phyloP scores from a whole-genome alignment of 108 stramenopile species.

The Nannochloropsis oceanica region DNA sequence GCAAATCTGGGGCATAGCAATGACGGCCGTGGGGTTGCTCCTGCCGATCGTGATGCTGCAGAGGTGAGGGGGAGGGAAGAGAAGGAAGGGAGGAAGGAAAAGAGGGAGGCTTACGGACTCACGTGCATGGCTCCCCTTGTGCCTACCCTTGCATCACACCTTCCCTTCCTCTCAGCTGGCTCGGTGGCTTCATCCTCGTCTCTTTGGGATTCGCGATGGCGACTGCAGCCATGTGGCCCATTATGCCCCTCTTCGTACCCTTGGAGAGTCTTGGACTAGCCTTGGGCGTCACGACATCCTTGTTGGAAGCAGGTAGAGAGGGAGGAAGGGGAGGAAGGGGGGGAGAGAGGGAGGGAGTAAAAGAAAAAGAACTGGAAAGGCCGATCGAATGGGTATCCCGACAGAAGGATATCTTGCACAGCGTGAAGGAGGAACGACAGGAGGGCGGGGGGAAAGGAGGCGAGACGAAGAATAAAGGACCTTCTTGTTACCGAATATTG shows the following conservation, averaged over 20 bases:
- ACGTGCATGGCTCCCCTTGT: neutral
- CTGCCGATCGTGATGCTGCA: neutral
- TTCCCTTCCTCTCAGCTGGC: neutral
- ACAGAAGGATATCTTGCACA: too few species aligned
- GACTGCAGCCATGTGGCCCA: neutral
- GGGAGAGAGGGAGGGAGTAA: neutral
- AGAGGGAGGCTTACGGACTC: neutral
- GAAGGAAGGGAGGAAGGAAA: neutral
- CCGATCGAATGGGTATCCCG: too few species aligned
- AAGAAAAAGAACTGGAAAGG: too few species aligned
- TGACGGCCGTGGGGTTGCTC: neutral
- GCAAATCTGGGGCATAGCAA: neutral
- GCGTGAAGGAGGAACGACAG: too few species aligned
- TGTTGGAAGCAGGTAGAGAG: neutral
- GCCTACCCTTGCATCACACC: neutral
- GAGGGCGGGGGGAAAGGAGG: too few species aligned
- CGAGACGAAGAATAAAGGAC: too few species aligned
- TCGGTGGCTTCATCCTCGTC: neutral
- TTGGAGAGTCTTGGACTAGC: neutral
- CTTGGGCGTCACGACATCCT: neutral
- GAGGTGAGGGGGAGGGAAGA: neutral
- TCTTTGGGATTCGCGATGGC: neutral
- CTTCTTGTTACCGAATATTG: too few species aligned
- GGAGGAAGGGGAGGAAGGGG: neutral
- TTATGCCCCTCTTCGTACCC: neutral